A percentile compares a stretch with the other conserved stretches of the same genome.
These are phyloP conservation scores for Avena sativa DNA, from an alignment of 176 grass and related monocot genomes.

Conservation along the genomic window DNA sequence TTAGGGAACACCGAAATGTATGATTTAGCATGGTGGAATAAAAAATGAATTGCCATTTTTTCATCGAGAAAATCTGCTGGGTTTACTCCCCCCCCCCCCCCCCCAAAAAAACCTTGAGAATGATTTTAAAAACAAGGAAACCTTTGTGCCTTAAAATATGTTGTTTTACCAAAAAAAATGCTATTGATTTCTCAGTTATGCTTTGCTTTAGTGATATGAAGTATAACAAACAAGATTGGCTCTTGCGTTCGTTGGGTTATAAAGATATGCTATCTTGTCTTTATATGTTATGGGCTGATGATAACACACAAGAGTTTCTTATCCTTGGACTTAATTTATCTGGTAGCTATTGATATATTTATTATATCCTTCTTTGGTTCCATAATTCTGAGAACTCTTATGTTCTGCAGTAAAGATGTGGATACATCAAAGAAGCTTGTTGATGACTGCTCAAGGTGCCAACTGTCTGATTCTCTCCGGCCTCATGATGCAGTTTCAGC, in stretches of 20 bases:
- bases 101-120: neutral
- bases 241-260: neutral
- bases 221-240: neutral
- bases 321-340: constrained; percentile 7
- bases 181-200: neutral
- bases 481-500: constrained; percentile 97
- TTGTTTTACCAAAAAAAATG: neutral
- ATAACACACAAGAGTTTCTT: constrained; percentile 31
- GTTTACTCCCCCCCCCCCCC: neutral
- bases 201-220: neutral
- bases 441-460: constrained; percentile 76
- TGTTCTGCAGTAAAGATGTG: constrained; percentile 90
- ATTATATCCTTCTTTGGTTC: neutral
- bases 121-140: neutral
- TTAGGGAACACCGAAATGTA: neutral
- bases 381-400: constrained; percentile 38
- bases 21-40: neutral
- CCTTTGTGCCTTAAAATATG: neutral
- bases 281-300: constrained; percentile 27
- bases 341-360: constrained; percentile 23
- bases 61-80: neutral
- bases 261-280: constrained; percentile 18
- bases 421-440: constrained; percentile 91
- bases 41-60: neutral
- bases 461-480: constrained; percentile 73